Conservation (phyloP, 2,329 filamentous ascomycete species). For the Didymella pinodella region DNA sequence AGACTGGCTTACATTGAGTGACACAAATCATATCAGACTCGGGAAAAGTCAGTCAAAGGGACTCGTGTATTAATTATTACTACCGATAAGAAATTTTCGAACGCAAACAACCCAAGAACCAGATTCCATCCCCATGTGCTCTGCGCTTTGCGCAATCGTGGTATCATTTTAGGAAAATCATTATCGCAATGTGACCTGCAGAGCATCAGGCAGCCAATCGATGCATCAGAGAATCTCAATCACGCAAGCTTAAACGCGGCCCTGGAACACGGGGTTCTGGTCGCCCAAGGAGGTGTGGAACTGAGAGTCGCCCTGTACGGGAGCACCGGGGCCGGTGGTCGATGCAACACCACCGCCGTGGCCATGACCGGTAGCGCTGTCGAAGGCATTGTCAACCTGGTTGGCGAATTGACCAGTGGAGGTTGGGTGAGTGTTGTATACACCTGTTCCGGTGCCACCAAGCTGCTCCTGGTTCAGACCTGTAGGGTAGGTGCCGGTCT, state of each 20-base stretch:
- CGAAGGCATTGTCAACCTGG: slow-evolving; percentile 57
- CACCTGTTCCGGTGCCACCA: slow-evolving; percentile 16
- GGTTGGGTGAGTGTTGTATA: slow-evolving; percentile 17
- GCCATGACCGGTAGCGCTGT: slow-evolving; percentile 27
- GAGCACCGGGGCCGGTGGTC: slow-evolving; percentile 24
- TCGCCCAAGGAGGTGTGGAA: slow-evolving; percentile 53
- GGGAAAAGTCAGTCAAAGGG: neutral
- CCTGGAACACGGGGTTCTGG: slow-evolving; percentile 55
- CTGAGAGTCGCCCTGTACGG: slow-evolving; percentile 20
- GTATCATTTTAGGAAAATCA: slow-evolving; percentile 46
- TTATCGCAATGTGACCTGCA: slow-evolving; percentile 27
- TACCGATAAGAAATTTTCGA: slow-evolving; percentile 20
- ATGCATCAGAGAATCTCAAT: slow-evolving; percentile 19
- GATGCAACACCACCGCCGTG: slow-evolving; percentile 23
- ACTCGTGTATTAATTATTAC: slow-evolving; percentile 34
- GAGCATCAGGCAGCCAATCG: slow-evolving; percentile 13
- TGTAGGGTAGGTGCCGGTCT: slow-evolving; percentile 20
- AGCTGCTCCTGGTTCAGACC: slow-evolving; percentile 23
- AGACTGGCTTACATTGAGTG: neutral
- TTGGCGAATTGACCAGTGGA: slow-evolving; percentile 49
- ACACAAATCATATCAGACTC: neutral
- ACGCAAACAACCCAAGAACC: slow-evolving; percentile 2
- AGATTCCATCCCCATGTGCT: slow-evolving; percentile 18
- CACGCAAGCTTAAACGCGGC: slow-evolving; percentile 36
- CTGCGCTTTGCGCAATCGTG: slow-evolving; percentile 33